These are phyloP conservation scores for Neurospora sp. DNA, from an alignment of 495 filamentous ascomycete species.

Conservation along the genomic window DNA sequence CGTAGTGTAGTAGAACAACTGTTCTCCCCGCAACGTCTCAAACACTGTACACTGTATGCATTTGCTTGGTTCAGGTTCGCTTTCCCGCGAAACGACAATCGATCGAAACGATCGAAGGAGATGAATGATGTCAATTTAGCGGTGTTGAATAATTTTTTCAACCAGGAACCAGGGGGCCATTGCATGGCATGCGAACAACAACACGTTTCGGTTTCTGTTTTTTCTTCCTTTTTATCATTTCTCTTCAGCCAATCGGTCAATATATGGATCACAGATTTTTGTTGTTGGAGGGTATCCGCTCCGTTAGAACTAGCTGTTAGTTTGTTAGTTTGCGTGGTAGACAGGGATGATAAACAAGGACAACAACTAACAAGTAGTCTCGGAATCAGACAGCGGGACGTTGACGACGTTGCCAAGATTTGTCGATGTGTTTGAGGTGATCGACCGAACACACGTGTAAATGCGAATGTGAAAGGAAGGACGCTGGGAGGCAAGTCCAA, in stretches of 20 bases:
- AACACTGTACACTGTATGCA: not conserved
- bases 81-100: not conserved
- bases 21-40: not conserved
- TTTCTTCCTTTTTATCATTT: not conserved
- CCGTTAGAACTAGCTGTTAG: not conserved
- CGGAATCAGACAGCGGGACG: not conserved
- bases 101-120: not conserved
- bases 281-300: not conserved
- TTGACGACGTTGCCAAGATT: slow-evolving; percentile 9
- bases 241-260: not conserved
- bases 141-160: not conserved
- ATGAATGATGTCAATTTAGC: slow-evolving; percentile 2
- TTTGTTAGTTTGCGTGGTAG: not conserved
- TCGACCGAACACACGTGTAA: not conserved
- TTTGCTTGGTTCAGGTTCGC: not conserved
- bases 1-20: not conserved
- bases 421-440: not conserved
- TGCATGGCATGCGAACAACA: not conserved
- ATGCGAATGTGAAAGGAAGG: not conserved
- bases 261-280: slow-evolving; percentile 2
- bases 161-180: not conserved
- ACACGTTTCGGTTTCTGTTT: not conserved
- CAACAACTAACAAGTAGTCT: not conserved
- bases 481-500: not conserved
- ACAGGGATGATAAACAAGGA: not conserved